Evolutionary conservation across 305 asterid species (phyloP).

Genomic region (Fraxinus velutina): DNA sequence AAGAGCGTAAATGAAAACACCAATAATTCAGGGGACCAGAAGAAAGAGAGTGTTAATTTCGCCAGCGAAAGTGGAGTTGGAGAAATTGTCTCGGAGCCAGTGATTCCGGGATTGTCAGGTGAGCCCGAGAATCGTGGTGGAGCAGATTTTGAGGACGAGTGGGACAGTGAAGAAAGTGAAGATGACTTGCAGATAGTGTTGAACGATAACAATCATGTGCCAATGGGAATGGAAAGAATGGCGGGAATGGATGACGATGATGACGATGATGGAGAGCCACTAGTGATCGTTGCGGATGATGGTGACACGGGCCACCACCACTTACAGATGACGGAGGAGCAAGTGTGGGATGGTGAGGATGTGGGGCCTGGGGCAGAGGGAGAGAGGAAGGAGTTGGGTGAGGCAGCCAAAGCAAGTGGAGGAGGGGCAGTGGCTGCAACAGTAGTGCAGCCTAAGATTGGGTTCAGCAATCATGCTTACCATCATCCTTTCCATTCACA

Average conservation of each 20-base stretch:
- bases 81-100: conserved; percentile 23
- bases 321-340: conserved; percentile 52
- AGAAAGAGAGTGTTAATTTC: conserved; percentile 26
- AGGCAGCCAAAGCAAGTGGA: conserved; percentile 55
- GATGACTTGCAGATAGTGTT: conserved; percentile 93
- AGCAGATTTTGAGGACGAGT: conserved; percentile 53
- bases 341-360: conserved; percentile 78
- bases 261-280: conserved; percentile 71
- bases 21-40: conserved; percentile 18
- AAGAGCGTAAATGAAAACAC: conserved; percentile 19
- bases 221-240: conserved; percentile 64
- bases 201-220: conserved; percentile 61
- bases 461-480: conserved; percentile 63
- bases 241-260: conserved; percentile 58
- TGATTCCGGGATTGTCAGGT: conserved; percentile 56
- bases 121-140: conserved; percentile 35
- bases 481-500: conserved; percentile 81
- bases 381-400: conserved; percentile 69
- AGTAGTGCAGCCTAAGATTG: conserved; percentile 57
- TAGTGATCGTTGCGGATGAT: conserved; percentile 73
- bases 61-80: conserved; percentile 14
- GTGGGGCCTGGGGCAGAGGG: conserved; percentile 54
- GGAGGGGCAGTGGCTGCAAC: conserved; percentile 40
- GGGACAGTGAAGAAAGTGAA: conserved; percentile 91
- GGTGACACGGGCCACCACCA: conserved; percentile 51